These are phyloP conservation scores for Rhizopogon rudus DNA, from an alignment of 768 basidiomycete genomes.

Conservation along the genomic window DNA sequence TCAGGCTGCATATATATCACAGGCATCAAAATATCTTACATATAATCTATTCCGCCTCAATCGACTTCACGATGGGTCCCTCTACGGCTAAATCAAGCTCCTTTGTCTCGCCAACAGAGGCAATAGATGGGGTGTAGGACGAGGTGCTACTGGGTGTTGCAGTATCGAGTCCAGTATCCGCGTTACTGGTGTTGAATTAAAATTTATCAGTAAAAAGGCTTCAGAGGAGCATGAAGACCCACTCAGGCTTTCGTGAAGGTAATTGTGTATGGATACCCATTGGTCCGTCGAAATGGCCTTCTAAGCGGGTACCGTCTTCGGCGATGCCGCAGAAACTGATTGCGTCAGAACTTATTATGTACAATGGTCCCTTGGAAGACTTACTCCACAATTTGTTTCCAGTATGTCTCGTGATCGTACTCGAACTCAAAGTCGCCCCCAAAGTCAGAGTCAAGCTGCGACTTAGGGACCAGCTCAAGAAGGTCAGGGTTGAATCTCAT, in stretches of 20 bases:
- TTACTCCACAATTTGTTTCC: slow-evolving; percentile 72
- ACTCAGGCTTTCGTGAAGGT: background rate
- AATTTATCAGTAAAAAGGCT: background rate
- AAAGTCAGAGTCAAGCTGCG: slow-evolving; percentile 80
- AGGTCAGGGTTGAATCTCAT: slow-evolving; percentile 90
- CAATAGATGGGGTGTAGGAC: background rate
- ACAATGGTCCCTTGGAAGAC: slow-evolving; percentile 12
- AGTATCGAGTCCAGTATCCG: background rate
- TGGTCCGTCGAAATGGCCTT: slow-evolving; percentile 26
- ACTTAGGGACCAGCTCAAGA: slow-evolving; percentile 63
- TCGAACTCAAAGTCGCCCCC: slow-evolving; percentile 72
- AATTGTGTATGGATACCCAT: background rate
- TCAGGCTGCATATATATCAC: background rate
- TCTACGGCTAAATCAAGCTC: background rate
- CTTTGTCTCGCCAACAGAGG: background rate
- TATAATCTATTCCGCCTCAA: background rate
- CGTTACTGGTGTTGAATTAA: background rate
- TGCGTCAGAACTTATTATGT: background rate
- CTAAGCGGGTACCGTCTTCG: slow-evolving; percentile 46
- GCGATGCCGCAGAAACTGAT: slow-evolving; percentile 54
- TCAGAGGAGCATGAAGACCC: background rate
- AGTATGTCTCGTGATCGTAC: slow-evolving; percentile 71
- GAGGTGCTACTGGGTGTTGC: background rate
- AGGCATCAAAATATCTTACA: background rate
- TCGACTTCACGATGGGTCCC: background rate